These are phyloP conservation scores for Flaveria robusta DNA, from an alignment of 129 eudicot species.

Conservation along the genomic window DNA sequence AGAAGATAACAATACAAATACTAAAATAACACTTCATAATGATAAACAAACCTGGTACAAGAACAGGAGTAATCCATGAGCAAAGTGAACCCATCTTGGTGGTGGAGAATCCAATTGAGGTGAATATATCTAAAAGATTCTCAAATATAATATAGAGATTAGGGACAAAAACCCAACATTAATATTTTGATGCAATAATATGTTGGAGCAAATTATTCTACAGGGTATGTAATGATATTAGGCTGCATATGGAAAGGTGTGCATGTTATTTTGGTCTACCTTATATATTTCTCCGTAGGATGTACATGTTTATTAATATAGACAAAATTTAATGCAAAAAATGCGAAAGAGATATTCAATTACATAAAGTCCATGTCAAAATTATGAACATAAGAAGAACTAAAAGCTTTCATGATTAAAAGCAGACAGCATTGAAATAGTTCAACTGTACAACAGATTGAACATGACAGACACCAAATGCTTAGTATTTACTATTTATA, in stretches of 20 bases:
- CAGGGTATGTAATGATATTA: neutral
- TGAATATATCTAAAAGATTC: slow-evolving; percentile 71
- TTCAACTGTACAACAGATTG: neutral
- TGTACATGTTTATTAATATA: slow-evolving; percentile 5
- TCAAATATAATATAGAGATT: slow-evolving; percentile 12
- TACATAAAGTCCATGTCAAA: neutral
- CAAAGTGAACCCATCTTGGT: slow-evolving; percentile 97
- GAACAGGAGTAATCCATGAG: slow-evolving; percentile 91
- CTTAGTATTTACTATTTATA: neutral
- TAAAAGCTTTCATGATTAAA: neutral
- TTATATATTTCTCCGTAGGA: neutral
- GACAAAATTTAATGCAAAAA: neutral
- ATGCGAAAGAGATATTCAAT: neutral
- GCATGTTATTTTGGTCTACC: neutral
- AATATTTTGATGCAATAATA: neutral
- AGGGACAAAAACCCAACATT: neutral
- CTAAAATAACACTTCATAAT: neutral
- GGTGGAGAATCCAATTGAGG: slow-evolving; percentile 95
- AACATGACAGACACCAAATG: neutral
- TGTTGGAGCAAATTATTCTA: neutral
- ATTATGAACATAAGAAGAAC: neutral
- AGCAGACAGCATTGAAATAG: neutral
- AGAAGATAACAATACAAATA: neutral
- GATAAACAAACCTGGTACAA: slow-evolving; percentile 75
- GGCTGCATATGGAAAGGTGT: neutral